These are phyloP conservation scores for Phytophthora podocarpi DNA, from an alignment of 352 stramenopile genomes.

Conservation along the genomic window DNA sequence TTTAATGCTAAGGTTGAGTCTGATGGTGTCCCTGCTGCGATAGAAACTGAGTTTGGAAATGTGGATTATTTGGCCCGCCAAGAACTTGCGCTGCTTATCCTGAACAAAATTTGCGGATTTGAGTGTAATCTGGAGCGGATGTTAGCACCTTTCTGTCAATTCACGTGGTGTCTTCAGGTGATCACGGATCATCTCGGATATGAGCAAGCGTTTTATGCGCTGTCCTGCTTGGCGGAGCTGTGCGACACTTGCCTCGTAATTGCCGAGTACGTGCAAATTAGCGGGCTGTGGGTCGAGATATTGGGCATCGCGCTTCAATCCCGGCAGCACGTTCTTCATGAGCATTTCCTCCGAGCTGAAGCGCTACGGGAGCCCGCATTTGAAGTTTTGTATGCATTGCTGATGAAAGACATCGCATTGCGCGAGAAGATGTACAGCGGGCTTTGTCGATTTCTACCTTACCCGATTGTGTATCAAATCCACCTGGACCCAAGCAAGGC, in stretches of 20 bases:
- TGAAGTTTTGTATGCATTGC: conserved; percentile 76
- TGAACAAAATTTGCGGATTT: conserved; percentile 84
- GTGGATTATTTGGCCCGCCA: conserved; percentile 77
- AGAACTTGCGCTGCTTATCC: conserved; percentile 72
- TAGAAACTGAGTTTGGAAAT: conserved; percentile 81
- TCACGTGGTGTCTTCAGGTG: conserved; percentile 82
- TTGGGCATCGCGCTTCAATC: conserved; percentile 79
- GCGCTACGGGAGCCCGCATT: conserved; percentile 79
- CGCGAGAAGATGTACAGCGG: conserved; percentile 77
- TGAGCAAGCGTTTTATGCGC: conserved; percentile 77
- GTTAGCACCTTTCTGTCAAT: conserved; percentile 76
- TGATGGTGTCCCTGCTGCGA: conserved; percentile 36
- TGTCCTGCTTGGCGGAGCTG: conserved; percentile 79
- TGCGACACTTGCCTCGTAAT: conserved; percentile 80
- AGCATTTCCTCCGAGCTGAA: conserved; percentile 81
- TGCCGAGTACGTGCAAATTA: conserved; percentile 75
- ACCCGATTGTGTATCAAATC: conserved; percentile 85
- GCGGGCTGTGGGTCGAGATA: conserved; percentile 81
- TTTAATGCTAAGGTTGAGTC: conserved; percentile 56
- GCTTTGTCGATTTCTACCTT: conserved; percentile 76
- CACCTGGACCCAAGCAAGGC: conserved; percentile 77
- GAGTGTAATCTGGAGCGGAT: conserved; percentile 75
- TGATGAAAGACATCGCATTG: conserved; percentile 74
- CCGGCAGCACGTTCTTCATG: conserved; percentile 79
- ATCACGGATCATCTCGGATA: conserved; percentile 83